phyloP scores from a whole-genome alignment of 2,329 filamentous ascomycete genomes.

The Penicillium thymicola region DNA sequence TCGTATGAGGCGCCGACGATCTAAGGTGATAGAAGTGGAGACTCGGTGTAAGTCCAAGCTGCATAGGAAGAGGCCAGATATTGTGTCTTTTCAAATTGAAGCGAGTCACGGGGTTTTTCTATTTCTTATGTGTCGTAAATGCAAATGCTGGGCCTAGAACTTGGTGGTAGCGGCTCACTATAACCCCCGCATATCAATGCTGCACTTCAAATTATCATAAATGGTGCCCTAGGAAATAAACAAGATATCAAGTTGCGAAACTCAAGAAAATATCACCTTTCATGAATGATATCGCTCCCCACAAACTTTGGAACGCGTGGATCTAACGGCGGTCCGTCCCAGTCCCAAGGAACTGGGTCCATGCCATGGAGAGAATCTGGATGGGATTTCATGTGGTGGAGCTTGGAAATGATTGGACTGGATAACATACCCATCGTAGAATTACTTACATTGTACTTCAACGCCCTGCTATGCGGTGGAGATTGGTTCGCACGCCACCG shows the following conservation, averaged over 20 bases:
- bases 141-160: neutral
- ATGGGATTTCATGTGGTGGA: conserved; percentile 1
- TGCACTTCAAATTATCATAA: neutral
- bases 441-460: neutral
- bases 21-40: neutral
- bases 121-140: neutral
- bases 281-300: neutral
- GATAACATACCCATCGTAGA: neutral
- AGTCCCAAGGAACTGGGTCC: conserved; percentile 15
- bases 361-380: neutral
- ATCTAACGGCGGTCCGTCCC: conserved; percentile 26
- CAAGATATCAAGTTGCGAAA: neutral
- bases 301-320: conserved; percentile 13
- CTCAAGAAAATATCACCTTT: neutral
- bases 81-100: neutral
- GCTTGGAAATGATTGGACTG: neutral
- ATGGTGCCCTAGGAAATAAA: neutral
- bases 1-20: neutral
- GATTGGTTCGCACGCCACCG: neutral
- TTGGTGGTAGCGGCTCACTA: too few relatives aligned
- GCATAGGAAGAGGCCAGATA: neutral
- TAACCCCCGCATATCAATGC: neutral
- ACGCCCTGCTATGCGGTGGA: neutral
- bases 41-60: neutral
- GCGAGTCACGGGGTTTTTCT: neutral